phyloP scores from a whole-genome alignment of 495 filamentous ascomycete genomes.

The Penicillium herquei region DNA sequence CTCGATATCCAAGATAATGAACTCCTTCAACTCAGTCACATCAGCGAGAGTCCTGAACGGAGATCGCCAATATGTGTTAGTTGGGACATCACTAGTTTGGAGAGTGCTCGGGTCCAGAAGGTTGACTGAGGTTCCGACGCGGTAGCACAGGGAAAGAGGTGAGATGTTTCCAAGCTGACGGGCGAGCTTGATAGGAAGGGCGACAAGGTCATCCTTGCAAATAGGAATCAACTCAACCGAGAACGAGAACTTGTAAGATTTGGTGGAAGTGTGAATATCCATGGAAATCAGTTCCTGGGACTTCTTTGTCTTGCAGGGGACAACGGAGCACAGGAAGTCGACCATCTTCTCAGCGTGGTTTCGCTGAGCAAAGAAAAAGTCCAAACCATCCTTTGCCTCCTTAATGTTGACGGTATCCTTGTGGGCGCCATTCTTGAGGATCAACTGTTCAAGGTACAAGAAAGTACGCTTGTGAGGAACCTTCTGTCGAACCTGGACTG shows the following conservation, averaged over 20 bases:
- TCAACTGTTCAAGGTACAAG: conserved; percentile 92
- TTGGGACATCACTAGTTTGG: conserved; percentile 80
- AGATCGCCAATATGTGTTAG: conserved; percentile 78
- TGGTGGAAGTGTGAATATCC: conserved; percentile 86
- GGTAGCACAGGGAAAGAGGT: conserved; percentile 77
- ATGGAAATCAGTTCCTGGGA: conserved; percentile 89
- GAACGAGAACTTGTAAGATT: conserved; percentile 90
- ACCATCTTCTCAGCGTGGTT: conserved; percentile 93
- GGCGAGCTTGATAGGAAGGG: conserved; percentile 85
- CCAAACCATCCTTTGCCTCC: conserved; percentile 87
- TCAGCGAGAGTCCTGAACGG: conserved; percentile 85
- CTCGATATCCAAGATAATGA: conserved; percentile 94
- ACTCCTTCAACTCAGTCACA: conserved; percentile 81
- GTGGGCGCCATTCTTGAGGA: conserved; percentile 90
- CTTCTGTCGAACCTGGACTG: conserved; percentile 92
- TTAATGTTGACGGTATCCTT: conserved; percentile 95
- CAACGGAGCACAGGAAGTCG: conserved; percentile 74
- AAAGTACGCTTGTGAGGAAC: conserved; percentile 98
- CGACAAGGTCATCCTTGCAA: conserved; percentile 95
- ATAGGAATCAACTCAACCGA: conserved; percentile 76
- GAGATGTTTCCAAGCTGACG: conserved; percentile 81
- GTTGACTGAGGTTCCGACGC: conserved; percentile 87
- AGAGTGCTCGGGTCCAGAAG: conserved; percentile 88
- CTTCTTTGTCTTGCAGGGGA: conserved; percentile 77
- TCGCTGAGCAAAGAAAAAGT: conserved; percentile 86